phyloP scores from a whole-genome alignment of 129 eudicot species.

The Artemisia argyi region DNA sequence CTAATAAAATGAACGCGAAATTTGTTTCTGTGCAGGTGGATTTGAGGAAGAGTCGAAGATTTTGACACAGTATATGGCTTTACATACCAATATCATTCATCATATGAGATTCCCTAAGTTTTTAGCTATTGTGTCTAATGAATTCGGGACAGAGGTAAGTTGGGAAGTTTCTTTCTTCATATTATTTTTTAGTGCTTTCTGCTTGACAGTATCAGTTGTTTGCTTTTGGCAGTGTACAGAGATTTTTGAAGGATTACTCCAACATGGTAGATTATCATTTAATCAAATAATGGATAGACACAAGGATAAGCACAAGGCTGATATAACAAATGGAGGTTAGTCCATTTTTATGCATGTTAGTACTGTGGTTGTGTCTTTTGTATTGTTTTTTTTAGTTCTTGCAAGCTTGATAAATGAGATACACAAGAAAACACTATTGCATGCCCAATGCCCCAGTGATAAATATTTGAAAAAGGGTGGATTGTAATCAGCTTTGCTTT shows the following conservation, averaged over 20 bases:
- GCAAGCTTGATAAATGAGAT: too few relatives aligned
- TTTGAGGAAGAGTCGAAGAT: slow-evolving; percentile 62
- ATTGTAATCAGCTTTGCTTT: too few relatives aligned
- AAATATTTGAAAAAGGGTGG: too few relatives aligned
- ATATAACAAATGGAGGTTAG: slow-evolving; percentile 40
- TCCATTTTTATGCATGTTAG: neutral
- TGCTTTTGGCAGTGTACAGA: slow-evolving; percentile 47
- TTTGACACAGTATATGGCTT: slow-evolving; percentile 70
- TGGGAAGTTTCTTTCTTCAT: neutral
- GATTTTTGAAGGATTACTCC: slow-evolving; percentile 75
- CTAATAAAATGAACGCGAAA: slow-evolving; percentile 5
- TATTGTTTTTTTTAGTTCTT: too few relatives aligned
- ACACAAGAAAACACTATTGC: too few relatives aligned
- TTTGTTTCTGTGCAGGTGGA: slow-evolving; percentile 48
- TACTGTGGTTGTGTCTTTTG: too few relatives aligned
- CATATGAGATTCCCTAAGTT: slow-evolving; percentile 88
- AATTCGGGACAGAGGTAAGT: slow-evolving; percentile 73
- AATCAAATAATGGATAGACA: slow-evolving; percentile 67
- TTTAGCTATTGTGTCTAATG: slow-evolving; percentile 56
- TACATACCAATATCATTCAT: slow-evolving; percentile 74
- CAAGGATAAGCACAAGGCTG: slow-evolving; percentile 38
- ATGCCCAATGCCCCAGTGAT: too few relatives aligned
- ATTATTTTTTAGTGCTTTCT: neutral
- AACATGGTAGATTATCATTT: slow-evolving; percentile 88
- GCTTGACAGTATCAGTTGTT: slow-evolving; percentile 12